These are phyloP conservation scores for Lichtheimia ramosa DNA, from an alignment of 371 early-diverging fungal species.

Conservation along the genomic window DNA sequence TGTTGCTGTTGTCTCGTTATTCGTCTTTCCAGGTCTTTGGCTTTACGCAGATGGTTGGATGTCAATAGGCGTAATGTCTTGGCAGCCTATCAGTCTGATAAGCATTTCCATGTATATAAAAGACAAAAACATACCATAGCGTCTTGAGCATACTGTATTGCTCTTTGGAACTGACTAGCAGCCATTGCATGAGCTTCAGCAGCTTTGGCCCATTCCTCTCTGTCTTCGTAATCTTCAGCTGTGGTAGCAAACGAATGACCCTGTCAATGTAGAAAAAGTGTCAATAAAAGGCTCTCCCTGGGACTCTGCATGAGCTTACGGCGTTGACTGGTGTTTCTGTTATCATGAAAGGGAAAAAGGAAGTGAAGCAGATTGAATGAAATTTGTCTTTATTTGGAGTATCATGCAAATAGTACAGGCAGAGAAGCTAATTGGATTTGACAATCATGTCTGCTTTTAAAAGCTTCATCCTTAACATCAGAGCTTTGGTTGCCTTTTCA, in stretches of 20 bases:
- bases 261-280: slow-evolving; percentile 14
- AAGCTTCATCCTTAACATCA: slow-evolving; percentile 62
- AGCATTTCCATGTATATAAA: background rate
- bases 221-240: slow-evolving; percentile 55
- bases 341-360: slow-evolving; percentile 20
- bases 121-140: slow-evolving; percentile 22
- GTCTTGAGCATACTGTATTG: slow-evolving; percentile 36
- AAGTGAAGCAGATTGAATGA: background rate
- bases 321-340: slow-evolving; percentile 35
- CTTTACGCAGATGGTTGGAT: slow-evolving; percentile 36
- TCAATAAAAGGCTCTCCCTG: background rate
- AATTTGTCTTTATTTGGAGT: background rate
- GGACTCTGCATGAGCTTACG: slow-evolving; percentile 8
- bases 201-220: slow-evolving; percentile 49
- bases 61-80: slow-evolving; percentile 31
- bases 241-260: slow-evolving; percentile 51
- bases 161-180: slow-evolving; percentile 47
- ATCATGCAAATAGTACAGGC: no score
- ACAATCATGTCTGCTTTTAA: slow-evolving; percentile 31
- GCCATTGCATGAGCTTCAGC: slow-evolving; percentile 48
- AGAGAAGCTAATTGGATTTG: background rate
- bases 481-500: slow-evolving; percentile 54
- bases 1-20: slow-evolving; percentile 2
- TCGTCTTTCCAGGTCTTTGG: slow-evolving; percentile 30
- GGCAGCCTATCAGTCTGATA: slow-evolving; percentile 22